A percentile compares a stretch with the other conserved stretches of the same genome.
Conservation (phyloP, 139 green algal genomes). For the Volvox africanus region DNA sequence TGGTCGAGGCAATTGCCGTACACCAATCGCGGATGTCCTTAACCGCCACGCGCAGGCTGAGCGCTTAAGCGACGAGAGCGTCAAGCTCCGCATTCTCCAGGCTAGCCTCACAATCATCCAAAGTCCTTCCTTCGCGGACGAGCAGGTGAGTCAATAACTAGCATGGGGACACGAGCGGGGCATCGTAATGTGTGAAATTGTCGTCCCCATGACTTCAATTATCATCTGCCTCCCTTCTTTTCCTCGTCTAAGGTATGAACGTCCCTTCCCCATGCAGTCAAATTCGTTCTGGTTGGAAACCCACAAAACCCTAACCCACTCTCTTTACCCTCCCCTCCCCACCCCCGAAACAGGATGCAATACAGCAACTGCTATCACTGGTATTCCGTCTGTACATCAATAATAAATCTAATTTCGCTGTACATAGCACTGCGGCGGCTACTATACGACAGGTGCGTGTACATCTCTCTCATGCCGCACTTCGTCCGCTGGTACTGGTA, state of each 20-base stretch:
- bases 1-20: background rate
- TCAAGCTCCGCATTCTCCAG: constrained; percentile 41
- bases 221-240: no score
- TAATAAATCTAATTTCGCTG: constrained; percentile 65
- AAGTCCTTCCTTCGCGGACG: constrained; percentile 40
- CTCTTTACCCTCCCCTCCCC: no score
- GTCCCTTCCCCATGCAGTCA: no score
- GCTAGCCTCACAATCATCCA: constrained; percentile 42
- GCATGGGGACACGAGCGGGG: no score
- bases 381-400: constrained; percentile 69
- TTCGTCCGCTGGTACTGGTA: no score
- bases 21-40: background rate
- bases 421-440: constrained; percentile 80
- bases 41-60: constrained; percentile 26
- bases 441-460: constrained; percentile 80
- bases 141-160: constrained; percentile 25
- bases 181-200: no score
- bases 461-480: no score
- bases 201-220: no score
- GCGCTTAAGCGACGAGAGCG: constrained; percentile 41
- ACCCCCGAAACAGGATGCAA: constrained; percentile 68
- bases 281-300: no score
- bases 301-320: no score
- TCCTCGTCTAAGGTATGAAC: no score
- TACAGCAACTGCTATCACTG: constrained; percentile 74